Base-by-base conservation (phyloP, 257 asterid species). In the Cynanchum wilfordii region DNA sequence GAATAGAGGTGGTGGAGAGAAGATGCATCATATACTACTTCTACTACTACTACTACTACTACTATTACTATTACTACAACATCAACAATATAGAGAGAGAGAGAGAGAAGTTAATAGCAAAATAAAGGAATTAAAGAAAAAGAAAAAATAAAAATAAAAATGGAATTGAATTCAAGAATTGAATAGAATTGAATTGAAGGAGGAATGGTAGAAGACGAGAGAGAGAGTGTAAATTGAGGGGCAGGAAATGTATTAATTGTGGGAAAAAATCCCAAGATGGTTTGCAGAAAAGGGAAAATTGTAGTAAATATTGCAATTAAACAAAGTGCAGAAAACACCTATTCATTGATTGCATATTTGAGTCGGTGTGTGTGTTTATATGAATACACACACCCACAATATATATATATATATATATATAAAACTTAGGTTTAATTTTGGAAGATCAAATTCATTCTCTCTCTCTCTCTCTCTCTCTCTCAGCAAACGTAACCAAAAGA, bases 281-380 rank as follows among this genome's bases (percentile, higher is more conserved):
- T 78, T 49, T 78, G 90, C 91, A 83, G 87, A 79, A 84, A 86
- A 85, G 50, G 89, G 86, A 80, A 85, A 84, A 65, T 78, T 76
- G 89, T 69, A 76, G 95, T 82, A 84, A 86, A 81, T 82, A 83
- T 85, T 87, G 88, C 82, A 83, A 87, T 86, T 83, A 83, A 70
- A 81, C 74, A 68, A 87, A 83, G 84, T 77, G 89, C 89, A 79
- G 83, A 81, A 78, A 78, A 81, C 78, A 69, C 79, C 74, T 47
- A 69, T 82, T 80, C 86, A 88, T 86, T 88, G 87, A 86, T 86
- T 88, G 89, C 87, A 81, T 80, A 75, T 52, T 49, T 52, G 73
- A 80, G 82, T 83, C 82, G 78, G 83, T 81, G 74, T 80, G 72
- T 73, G 66, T 54, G 72, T 15, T 7, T 45, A 16, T n/a, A n/a